Evolutionary conservation across 805 yeast species (phyloP).

Genomic region (Pichia thaimueangensis): DNA sequence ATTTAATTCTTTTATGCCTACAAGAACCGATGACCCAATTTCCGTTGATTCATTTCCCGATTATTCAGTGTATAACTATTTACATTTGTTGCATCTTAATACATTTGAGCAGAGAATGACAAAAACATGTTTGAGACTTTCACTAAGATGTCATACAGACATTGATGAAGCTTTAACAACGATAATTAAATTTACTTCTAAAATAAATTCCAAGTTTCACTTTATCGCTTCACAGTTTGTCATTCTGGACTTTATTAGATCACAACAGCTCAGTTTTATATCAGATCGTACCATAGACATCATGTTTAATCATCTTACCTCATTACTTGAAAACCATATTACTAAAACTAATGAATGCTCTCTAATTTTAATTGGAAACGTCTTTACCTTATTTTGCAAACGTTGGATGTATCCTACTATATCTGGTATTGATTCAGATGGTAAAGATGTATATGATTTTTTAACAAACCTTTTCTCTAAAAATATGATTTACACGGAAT

Average conservation of each 20-base stretch:
- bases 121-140: conserved; percentile 7
- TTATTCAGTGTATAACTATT: conserved; percentile 8
- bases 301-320: conserved; percentile 13
- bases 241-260: conserved; percentile 11
- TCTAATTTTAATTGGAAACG: conserved; percentile 28
- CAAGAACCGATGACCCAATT: neutral
- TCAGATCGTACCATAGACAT: conserved; percentile 6
- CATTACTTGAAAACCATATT: conserved; percentile 16
- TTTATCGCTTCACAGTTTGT: conserved; percentile 15
- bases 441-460: conserved; percentile 44
- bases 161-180: conserved; percentile 5
- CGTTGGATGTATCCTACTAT: conserved; percentile 24
- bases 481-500: conserved; percentile 35
- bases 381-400: conserved; percentile 25
- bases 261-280: neutral
- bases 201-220: conserved; percentile 10
- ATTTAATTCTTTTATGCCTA: conserved; percentile 14
- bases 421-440: conserved; percentile 33
- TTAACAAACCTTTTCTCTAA: conserved; percentile 35
- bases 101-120: conserved; percentile 17
- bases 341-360: conserved; percentile 37
- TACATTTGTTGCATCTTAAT: neutral
- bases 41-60: conserved; percentile 4
- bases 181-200: conserved; percentile 10
- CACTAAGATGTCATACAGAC: neutral